phyloP scores from a whole-genome alignment of 2,329 filamentous ascomycete genomes.

The Botrytis hyacinthi region DNA sequence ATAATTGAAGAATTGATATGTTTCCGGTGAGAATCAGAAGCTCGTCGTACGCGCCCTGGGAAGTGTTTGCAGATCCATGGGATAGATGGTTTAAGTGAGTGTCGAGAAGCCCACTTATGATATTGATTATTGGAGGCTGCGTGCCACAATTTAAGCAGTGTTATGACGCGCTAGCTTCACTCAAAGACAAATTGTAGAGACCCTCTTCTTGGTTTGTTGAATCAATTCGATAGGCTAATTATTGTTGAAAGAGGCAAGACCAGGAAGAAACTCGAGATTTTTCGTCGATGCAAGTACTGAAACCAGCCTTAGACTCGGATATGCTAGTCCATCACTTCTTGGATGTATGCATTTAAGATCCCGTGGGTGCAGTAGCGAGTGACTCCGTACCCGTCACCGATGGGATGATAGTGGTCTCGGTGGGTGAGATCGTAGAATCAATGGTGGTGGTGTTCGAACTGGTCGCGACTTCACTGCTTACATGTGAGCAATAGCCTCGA shows the following conservation, averaged over 20 bases:
- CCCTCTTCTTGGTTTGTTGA: background rate
- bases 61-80: background rate
- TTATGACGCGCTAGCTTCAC: background rate
- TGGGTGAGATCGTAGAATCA: background rate
- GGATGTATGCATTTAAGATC: background rate
- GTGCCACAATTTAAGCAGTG: background rate
- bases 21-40: background rate
- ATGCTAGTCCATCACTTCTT: background rate
- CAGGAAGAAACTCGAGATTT: background rate
- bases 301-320: background rate
- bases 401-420: background rate
- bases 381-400: background rate
- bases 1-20: background rate
- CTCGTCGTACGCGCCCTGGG: background rate
- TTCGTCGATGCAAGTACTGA: background rate
- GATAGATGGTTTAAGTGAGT: background rate
- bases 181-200: background rate
- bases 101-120: accelerated
- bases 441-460: background rate
- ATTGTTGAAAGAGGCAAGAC: background rate
- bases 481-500: background rate
- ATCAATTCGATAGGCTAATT: background rate
- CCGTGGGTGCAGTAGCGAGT: background rate
- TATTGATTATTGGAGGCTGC: background rate
- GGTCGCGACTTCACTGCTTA: background rate